A percentile compares a stretch with the other conserved stretches of the same genome.
Evolutionary conservation across 1,139 yeast genomes (phyloP).

Genomic region (Saccharomyces hybrid): DNA sequence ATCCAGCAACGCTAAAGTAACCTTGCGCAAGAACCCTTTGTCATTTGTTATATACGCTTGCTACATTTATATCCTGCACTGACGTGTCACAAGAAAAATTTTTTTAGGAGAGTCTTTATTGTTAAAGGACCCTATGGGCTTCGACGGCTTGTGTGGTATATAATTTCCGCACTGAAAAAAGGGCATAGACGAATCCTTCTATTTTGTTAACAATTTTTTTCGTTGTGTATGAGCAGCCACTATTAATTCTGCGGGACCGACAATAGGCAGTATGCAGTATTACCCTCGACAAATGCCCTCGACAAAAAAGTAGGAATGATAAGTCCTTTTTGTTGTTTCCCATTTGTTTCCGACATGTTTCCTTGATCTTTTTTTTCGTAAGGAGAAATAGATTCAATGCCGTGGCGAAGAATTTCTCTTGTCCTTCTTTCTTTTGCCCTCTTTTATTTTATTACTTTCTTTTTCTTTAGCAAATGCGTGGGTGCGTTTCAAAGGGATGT

Average conservation of each 20-base stretch:
- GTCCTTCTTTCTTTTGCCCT: background rate
- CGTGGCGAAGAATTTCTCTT: background rate
- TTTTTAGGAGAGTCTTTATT: background rate
- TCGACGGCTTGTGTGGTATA: background rate
- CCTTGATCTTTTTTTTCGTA: background rate
- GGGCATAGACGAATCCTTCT: background rate
- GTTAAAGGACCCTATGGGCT: background rate
- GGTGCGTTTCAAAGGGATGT: too few relatives aligned
- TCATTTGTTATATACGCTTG: background rate
- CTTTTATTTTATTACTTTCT: background rate
- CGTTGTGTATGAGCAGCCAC: background rate
- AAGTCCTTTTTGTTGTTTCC: background rate
- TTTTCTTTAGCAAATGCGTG: background rate
- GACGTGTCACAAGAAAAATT: background rate
- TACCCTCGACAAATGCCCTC: background rate
- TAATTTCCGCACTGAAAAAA: background rate
- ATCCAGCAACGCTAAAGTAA: background rate
- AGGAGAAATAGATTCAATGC: background rate
- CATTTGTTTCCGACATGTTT: background rate
- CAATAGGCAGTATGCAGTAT: background rate
- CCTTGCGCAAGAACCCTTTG: background rate
- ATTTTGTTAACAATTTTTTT: background rate
- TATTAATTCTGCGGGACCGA: background rate
- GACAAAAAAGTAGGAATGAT: background rate
- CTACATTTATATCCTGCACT: background rate